phyloP scores from a whole-genome alignment of 1,284 basidiomycete species.

The Filobasidium uniguttulatum region DNA sequence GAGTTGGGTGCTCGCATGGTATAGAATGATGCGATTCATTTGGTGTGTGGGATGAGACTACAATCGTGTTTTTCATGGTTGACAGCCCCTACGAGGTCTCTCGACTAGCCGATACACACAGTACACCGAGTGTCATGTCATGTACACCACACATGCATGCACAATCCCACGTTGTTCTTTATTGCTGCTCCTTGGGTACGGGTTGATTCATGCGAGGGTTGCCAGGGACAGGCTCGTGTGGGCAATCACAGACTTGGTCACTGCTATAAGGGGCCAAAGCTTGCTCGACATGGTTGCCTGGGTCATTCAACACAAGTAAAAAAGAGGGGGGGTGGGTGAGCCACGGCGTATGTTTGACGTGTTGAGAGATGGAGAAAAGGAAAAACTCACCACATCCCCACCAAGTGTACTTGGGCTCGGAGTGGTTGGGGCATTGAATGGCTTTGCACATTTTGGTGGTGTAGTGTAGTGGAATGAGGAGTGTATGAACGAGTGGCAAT shows the following conservation, averaged over 20 bases:
- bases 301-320: background rate
- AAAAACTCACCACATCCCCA: conserved; percentile 35
- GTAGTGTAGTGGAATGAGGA: too few relatives aligned
- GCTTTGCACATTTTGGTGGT: conserved; percentile 37
- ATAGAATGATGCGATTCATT: too few relatives aligned
- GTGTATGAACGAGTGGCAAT: too few relatives aligned
- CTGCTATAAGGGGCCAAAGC: conserved; percentile 27
- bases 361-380: background rate
- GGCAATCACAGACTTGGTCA: conserved; percentile 27
- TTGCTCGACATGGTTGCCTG: conserved; percentile 32
- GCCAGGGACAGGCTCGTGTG: conserved; percentile 26
- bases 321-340: background rate
- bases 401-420: conserved; percentile 34
- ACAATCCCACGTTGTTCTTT: too few relatives aligned
- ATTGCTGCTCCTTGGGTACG: too few relatives aligned
- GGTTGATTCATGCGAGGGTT: conserved; percentile 29
- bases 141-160: too few relatives aligned
- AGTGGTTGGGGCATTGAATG: conserved; percentile 29
- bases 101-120: too few relatives aligned
- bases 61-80: too few relatives aligned
- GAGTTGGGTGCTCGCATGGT: too few relatives aligned
- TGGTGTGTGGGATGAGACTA: too few relatives aligned
- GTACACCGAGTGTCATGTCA: too few relatives aligned
- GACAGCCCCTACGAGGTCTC: too few relatives aligned
- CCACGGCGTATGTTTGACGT: background rate